Evolutionary conservation across 2,329 filamentous ascomycete genomes (phyloP), one percentile per base, ranked within the genome.

Genomic region (Diaporthe longicolla): DNA sequence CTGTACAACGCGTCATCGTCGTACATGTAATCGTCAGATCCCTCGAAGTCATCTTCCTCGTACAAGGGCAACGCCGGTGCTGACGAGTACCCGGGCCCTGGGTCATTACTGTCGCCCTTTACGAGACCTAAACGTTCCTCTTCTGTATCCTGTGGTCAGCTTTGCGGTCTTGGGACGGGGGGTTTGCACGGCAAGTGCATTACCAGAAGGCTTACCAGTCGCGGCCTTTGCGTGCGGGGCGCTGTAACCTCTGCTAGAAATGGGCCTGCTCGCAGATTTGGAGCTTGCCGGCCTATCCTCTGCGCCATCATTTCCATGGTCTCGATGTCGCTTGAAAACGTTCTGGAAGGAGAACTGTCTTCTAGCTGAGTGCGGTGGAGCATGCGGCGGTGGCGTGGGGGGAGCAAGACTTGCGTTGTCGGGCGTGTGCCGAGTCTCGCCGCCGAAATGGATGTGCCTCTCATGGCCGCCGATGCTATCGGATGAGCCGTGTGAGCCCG

Each of bases 291-390:
- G 69, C 45, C 76, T 76, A 24, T 79, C 78, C 24, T 70, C 74
- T 29, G 61, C 72, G 10, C 74, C 74, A 35, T 74, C 77, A 7
- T 79, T 76, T 1, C 61, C 77, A 73, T 81, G 80, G 75, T 80
- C 74, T 65, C 77, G 86, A 77, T 87, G 84, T 66, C 92, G 89
- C 75, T 86, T 85, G 82, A 98, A 97, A 70, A 98, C 91, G 77
- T 93, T 95, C 77, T 95, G 93, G 87, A 98, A 98, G 24, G 94
- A 97, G 84, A 98, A 99, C 80, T 98, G 94, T 75, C 96, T 89
- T 77, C 87, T 89, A 15, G 93, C 90, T 40, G 86, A 85, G 74
- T 90, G 90, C 10, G 63, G 72, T 21, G 54, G 37, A 4, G 57
- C 73, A 21, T 75, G 74, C 4, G 88, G 91, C 6, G 91, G 91